Evolutionary conservation across 2,329 filamentous ascomycete genomes (phyloP).

Genomic region (Graphilbum fragrans): DNA sequence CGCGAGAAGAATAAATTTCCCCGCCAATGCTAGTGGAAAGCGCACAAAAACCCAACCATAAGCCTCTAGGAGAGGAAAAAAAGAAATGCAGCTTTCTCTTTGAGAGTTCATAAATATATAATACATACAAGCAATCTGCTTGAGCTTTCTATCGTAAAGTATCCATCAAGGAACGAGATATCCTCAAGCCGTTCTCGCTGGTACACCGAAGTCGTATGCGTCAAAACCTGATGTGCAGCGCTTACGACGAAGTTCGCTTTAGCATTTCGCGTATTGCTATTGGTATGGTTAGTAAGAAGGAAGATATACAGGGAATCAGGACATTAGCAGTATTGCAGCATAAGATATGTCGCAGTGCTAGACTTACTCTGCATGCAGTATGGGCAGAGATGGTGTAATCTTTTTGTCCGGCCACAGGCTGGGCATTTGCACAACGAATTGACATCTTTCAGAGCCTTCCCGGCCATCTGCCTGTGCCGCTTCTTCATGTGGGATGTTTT

Average conservation of each 20-base stretch:
- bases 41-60: too few species aligned
- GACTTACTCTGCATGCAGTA: constrained; percentile 40
- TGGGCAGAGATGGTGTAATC: constrained; percentile 78
- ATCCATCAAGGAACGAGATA: too few species aligned
- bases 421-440: constrained; percentile 80
- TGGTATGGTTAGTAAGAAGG: constrained; percentile 12
- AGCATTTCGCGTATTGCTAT: constrained; percentile 33
- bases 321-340: too few species aligned
- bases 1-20: too few species aligned
- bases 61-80: too few species aligned
- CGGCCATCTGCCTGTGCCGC: constrained; percentile 84
- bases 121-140: too few species aligned
- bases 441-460: constrained; percentile 87
- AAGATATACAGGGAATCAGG: neutral
- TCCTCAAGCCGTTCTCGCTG: neutral
- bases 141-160: too few species aligned
- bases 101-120: too few species aligned
- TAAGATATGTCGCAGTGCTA: neutral
- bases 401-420: constrained; percentile 76
- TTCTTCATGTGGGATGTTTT: constrained; percentile 97
- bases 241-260: constrained; percentile 5
- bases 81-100: too few species aligned
- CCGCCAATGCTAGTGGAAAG: too few species aligned
- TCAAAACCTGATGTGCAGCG: too few species aligned
- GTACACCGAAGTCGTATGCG: too few species aligned